Evolutionary conservation across 345 rosid genomes (phyloP).

Genomic region (Fremontodendron californicum): DNA sequence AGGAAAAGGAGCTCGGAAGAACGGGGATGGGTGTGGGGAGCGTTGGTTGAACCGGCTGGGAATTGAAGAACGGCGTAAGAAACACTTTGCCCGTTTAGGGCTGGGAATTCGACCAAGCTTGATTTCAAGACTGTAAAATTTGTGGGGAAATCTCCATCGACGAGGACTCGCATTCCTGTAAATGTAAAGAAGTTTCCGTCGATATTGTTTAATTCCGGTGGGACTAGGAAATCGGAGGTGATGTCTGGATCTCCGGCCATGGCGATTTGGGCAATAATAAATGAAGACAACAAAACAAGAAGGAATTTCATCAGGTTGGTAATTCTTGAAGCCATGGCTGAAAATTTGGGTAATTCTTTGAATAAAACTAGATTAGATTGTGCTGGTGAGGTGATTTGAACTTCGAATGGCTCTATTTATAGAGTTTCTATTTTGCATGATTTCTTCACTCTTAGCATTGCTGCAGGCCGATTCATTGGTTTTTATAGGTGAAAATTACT

Average conservation of each 20-base stretch:
- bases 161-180: neutral
- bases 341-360: neutral
- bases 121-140: neutral
- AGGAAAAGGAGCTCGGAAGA: neutral
- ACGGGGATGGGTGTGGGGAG: constrained; percentile 7
- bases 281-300: neutral
- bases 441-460: neutral
- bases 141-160: neutral
- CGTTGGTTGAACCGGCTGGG: neutral
- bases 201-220: neutral
- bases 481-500: neutral
- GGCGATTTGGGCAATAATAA: neutral
- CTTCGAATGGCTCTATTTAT: neutral
- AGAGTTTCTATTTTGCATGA: neutral
- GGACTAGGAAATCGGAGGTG: neutral
- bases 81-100: neutral
- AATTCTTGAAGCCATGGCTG: neutral
- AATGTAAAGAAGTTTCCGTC: constrained; percentile 1
- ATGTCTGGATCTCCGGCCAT: neutral
- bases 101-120: constrained; percentile 2
- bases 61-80: neutral
- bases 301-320: neutral
- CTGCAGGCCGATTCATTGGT: neutral
- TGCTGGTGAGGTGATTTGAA: neutral
- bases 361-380: neutral